Evolutionary conservation across 441 rosid species (phyloP).

Genomic region (Melastoma candidum): DNA sequence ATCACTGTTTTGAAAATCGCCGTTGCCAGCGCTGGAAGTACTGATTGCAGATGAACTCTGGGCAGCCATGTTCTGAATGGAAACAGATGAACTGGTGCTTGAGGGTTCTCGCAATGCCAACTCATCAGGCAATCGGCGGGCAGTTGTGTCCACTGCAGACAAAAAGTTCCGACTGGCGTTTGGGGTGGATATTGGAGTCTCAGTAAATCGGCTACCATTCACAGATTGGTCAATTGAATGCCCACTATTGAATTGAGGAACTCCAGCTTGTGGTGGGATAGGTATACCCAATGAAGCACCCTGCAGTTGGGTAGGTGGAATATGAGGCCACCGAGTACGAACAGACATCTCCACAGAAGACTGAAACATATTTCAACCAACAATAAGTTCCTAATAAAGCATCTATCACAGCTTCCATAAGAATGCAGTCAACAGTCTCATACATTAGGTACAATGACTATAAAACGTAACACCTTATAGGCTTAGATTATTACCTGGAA

Average conservation of each 20-base stretch:
- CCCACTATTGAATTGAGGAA: conserved; percentile 41
- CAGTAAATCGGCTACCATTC: conserved; percentile 39
- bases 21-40: conserved; percentile 25
- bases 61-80: conserved; percentile 21
- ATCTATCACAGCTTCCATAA: neutral
- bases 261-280: conserved; percentile 46
- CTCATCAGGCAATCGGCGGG: conserved; percentile 43
- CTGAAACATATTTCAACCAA: conserved; percentile 29
- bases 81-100: conserved; percentile 22
- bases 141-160: conserved; percentile 25
- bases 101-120: conserved; percentile 49
- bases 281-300: conserved; percentile 45
- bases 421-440: neutral
- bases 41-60: conserved; percentile 29
- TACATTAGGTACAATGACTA: no score
- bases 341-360: conserved; percentile 61
- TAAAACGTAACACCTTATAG: no score
- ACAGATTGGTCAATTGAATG: conserved; percentile 37
- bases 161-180: conserved; percentile 26
- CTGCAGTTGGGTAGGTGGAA: conserved; percentile 51
- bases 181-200: conserved; percentile 32
- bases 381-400: neutral
- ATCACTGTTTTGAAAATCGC: conserved; percentile 3
- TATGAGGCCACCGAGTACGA: conserved; percentile 79
- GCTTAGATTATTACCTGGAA: conserved; percentile 57